Conservation (phyloP, 2,329 filamentous ascomycete species). For the Ophiostoma ulmi region DNA sequence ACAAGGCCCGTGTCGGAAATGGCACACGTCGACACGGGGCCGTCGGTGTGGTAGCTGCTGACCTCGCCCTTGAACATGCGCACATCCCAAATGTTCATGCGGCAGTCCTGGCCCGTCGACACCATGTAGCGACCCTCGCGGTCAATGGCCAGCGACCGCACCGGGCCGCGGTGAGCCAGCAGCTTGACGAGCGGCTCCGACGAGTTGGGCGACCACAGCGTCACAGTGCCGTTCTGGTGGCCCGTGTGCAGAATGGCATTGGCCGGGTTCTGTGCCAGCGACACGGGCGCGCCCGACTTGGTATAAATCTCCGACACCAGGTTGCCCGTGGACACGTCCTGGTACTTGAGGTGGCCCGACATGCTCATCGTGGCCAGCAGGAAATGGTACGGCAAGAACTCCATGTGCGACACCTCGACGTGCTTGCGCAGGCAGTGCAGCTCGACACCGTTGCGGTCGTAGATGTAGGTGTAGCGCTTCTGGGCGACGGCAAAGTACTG, state of each 20-base stretch:
- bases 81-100: constrained; percentile 29
- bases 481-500: constrained; percentile 93
- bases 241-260: constrained; percentile 91
- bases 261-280: constrained; percentile 81
- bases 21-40: constrained; percentile 74
- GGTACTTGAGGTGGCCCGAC: constrained; percentile 83
- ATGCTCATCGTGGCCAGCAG: constrained; percentile 80
- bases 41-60: constrained; percentile 77
- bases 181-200: constrained; percentile 84
- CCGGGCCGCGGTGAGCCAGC: constrained; percentile 81
- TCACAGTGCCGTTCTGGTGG: constrained; percentile 91
- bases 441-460: constrained; percentile 85
- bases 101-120: constrained; percentile 29
- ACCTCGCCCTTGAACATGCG: constrained; percentile 64
- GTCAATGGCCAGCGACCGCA: constrained; percentile 79
- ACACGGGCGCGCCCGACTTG: constrained; percentile 73
- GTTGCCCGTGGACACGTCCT: constrained; percentile 89
- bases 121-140: constrained; percentile 67
- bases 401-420: constrained; percentile 84
- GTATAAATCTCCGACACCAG: constrained; percentile 82
- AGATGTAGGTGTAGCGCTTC: constrained; percentile 96
- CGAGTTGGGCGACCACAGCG: constrained; percentile 91
- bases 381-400: constrained; percentile 95
- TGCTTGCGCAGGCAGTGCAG: constrained; percentile 88
- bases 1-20: constrained; percentile 87